Percentiles rank a stretch among this genome's conserved stretches.
Conservation (phyloP, 1,284 basidiomycete genomes). For the Porphyrellus sp. region DNA sequence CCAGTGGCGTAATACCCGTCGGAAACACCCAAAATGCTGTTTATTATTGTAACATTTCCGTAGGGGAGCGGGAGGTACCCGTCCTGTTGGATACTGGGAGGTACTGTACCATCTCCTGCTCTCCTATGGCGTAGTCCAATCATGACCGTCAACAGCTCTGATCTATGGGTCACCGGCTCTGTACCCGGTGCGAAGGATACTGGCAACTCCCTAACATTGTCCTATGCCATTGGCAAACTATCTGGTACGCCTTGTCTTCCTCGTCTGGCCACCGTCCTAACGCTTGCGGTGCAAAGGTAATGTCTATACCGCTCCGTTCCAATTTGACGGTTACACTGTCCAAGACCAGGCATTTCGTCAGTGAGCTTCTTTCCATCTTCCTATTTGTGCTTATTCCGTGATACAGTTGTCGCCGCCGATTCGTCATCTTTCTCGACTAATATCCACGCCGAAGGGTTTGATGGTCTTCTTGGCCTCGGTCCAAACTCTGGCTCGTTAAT, state of each 20-base stretch:
- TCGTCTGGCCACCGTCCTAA: slow-evolving; percentile 3
- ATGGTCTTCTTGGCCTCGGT: slow-evolving; percentile 71
- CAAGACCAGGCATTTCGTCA: slow-evolving; percentile 67
- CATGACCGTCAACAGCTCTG: slow-evolving; percentile 26
- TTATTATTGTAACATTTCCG: slow-evolving; percentile 57
- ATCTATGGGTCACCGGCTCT: slow-evolving; percentile 35
- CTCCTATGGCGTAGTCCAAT: not conserved
- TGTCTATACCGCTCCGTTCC: slow-evolving; percentile 53
- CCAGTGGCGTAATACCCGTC: slow-evolving; percentile 39
- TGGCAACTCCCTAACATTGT: slow-evolving; percentile 53
- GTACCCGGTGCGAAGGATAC: slow-evolving; percentile 45
- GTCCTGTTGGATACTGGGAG: slow-evolving; percentile 62
- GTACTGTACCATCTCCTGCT: slow-evolving; percentile 37
- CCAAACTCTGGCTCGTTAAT: slow-evolving; percentile 70
- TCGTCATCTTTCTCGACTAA: slow-evolving; percentile 64
- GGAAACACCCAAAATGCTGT: slow-evolving; percentile 60
- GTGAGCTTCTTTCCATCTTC: slow-evolving; percentile 30
- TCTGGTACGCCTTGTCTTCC: slow-evolving; percentile 41
- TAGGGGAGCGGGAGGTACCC: slow-evolving; percentile 47
- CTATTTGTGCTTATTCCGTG: slow-evolving; percentile 3
- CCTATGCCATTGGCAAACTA: slow-evolving; percentile 68
- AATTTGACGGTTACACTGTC: slow-evolving; percentile 57
- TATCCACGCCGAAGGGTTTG: slow-evolving; percentile 58
- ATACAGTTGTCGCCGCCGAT: slow-evolving; percentile 61
- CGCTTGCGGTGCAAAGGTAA: slow-evolving; percentile 47